Base-by-base conservation (phyloP, 2,329 filamentous ascomycete species). In the Trichoderma endophyticum region DNA sequence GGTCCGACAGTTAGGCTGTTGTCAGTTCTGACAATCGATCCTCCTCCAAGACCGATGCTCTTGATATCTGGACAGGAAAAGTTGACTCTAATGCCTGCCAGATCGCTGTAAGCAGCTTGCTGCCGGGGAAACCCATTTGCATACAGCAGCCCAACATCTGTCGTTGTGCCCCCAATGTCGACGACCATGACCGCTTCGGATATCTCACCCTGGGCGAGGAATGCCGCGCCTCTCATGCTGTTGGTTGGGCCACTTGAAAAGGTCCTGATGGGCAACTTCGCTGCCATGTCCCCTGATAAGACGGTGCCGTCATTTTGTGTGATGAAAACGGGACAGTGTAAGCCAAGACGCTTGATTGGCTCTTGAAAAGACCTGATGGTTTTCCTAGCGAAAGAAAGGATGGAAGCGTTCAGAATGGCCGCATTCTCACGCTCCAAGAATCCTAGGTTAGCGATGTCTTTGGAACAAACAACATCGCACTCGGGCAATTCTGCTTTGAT, bases 141-240 rank as follows among this genome's bases (percentile, higher is more conserved):
- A 7, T 89, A 83, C 4, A 92, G 78, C 0, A 90, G 79, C 0
- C 90, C 89, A 12, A 91, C 87, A 74, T 92, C 90, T 0, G 89
- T 87, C 0, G 90, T 92, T 0, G 90, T 92, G 3, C 90, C 90
- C 0, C 90, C 90, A 68, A 92, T 87, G 75, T 92, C 90, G 2
- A 91, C 86, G 0, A 92, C 89, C 81, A 91, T 87, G 75, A 85
- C 80, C 0, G 82, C 79, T 70, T 84, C 80, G 3, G 79, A 77
- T 24, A 77, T 69, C n/a, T 80, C 73, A 4, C 77, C 77, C 51
- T 83, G 81, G 0, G 83, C 81, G 12, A 92, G 80, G 70, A 90
- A 91, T 0, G 89, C 90, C 2, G 89, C 89, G 1, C 89, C 89
- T 67, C 86, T 85, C 82, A 90, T 88, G 70, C 86, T 89, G 76